Evolutionary conservation across 2,329 filamentous ascomycete genomes (phyloP).

Genomic region (Diaporthe ampelina): DNA sequence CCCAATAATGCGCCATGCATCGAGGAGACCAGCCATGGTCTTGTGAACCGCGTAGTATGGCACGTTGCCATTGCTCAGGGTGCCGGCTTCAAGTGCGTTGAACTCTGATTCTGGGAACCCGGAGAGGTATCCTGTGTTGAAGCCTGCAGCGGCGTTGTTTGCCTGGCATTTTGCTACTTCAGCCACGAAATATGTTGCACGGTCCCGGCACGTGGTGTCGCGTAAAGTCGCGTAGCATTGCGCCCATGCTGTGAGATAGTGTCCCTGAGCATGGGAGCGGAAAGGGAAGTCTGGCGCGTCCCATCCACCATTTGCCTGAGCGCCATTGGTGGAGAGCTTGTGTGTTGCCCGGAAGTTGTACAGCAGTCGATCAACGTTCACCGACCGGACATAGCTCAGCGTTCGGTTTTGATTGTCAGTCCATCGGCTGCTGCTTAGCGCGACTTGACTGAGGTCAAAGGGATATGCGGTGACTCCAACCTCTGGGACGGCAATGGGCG

Average conservation of each 20-base stretch:
- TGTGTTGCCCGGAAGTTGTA: slow-evolving; percentile 64
- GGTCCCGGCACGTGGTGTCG: slow-evolving; percentile 58
- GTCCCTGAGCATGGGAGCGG: slow-evolving; percentile 64
- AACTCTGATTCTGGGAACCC: slow-evolving; percentile 68
- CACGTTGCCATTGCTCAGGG: slow-evolving; percentile 63
- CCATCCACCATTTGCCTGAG: slow-evolving; percentile 63
- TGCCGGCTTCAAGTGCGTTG: slow-evolving; percentile 57
- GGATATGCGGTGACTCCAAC: slow-evolving; percentile 12
- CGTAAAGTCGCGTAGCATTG: slow-evolving; percentile 44
- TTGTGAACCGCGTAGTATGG: slow-evolving; percentile 70
- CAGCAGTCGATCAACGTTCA: slow-evolving; percentile 61
- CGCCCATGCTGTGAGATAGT: slow-evolving; percentile 64
- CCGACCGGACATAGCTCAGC: slow-evolving; percentile 59
- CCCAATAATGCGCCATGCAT: slow-evolving; percentile 61
- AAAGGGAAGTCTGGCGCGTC: slow-evolving; percentile 68
- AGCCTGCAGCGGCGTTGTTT: slow-evolving; percentile 62
- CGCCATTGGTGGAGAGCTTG: slow-evolving; percentile 60
- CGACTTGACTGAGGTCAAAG: slow-evolving; percentile 58
- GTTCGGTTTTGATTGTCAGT: slow-evolving; percentile 60
- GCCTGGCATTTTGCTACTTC: slow-evolving; percentile 65
- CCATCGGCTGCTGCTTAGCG: slow-evolving; percentile 56
- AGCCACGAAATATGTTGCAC: slow-evolving; percentile 60
- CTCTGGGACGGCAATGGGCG: slow-evolving; percentile 16
- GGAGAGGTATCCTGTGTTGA: slow-evolving; percentile 61
- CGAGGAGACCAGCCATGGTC: slow-evolving; percentile 64